phyloP scores from a whole-genome alignment of 768 basidiomycete genomes.

The Kwoniella mangroviensis region DNA sequence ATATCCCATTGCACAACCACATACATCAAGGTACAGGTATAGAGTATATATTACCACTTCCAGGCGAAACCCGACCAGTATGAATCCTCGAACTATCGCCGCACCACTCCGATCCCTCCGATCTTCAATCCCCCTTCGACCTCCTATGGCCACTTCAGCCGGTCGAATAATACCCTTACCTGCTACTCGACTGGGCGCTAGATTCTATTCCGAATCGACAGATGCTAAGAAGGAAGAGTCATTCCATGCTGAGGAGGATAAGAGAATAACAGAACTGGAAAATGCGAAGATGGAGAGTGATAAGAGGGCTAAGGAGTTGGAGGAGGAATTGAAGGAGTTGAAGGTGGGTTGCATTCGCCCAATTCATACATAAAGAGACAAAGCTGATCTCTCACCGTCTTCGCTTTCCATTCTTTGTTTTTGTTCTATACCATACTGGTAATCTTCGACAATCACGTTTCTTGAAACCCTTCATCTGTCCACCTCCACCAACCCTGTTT shows the following conservation, averaged over 20 bases:
- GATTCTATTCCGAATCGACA: constrained; percentile 28
- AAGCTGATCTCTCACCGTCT: too few relatives aligned
- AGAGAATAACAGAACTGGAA: constrained; percentile 29
- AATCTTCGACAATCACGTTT: too few relatives aligned
- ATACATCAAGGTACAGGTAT: background rate
- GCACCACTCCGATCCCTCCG: constrained; percentile 28
- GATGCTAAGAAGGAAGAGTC: constrained; percentile 28
- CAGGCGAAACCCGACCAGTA: background rate
- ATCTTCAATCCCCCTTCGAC: constrained; percentile 26
- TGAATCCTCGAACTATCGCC: constrained; percentile 25
- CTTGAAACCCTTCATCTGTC: too few relatives aligned
- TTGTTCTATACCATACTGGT: too few relatives aligned
- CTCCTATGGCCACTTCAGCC: constrained; percentile 8
- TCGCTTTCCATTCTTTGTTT: too few relatives aligned
- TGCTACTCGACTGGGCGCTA: background rate
- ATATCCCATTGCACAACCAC: background rate
- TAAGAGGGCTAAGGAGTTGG: constrained; percentile 46
- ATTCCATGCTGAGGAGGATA: constrained; percentile 25
- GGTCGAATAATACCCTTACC: constrained; percentile 10
- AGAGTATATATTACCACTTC: background rate
- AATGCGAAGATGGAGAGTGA: constrained; percentile 37
- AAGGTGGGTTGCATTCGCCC: constrained; percentile 66
- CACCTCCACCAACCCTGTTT: too few relatives aligned
- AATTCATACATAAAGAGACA: too few relatives aligned
- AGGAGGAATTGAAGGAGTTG: constrained; percentile 63